Evolutionary conservation across 169 alveolate genomes (phyloP).

Genomic region (Cryptosporidium xiaoi): DNA sequence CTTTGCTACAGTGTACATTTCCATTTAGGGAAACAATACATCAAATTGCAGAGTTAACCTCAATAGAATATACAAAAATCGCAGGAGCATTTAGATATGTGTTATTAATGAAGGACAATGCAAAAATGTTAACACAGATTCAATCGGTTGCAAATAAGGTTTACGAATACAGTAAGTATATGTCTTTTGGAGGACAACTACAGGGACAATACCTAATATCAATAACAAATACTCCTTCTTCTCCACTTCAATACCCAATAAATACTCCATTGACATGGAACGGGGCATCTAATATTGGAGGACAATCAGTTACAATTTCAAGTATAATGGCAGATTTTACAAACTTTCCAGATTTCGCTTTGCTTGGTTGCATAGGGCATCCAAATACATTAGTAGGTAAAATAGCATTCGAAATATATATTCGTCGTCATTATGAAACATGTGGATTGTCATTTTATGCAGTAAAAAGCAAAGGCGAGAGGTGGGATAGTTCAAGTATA

Average conservation of each 20-base stretch:
- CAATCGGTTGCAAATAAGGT: constrained; percentile 43
- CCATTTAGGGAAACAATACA: constrained; percentile 58
- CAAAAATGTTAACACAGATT: constrained; percentile 18
- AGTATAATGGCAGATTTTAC: constrained; percentile 46
- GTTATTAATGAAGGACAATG: constrained; percentile 55
- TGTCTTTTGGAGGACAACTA: constrained; percentile 2
- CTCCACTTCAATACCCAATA: constrained; percentile 39
- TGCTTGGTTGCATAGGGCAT: constrained; percentile 47
- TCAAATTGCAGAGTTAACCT: constrained; percentile 55
- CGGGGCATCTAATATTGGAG: background rate
- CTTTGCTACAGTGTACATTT: constrained; percentile 50
- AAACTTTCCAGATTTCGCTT: constrained; percentile 58
- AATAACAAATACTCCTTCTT: constrained; percentile 56
- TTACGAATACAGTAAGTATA: constrained; percentile 9
- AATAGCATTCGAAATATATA: constrained; percentile 58
- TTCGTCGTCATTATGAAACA: constrained; percentile 65
- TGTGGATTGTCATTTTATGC: constrained; percentile 67
- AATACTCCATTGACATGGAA: constrained; percentile 53
- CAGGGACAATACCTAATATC: constrained; percentile 43
- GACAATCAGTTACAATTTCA: constrained; percentile 2
- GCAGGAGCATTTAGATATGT: constrained; percentile 63
- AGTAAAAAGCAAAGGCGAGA: constrained; percentile 34
- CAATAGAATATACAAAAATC: constrained; percentile 39
- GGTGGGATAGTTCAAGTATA: constrained; percentile 35
- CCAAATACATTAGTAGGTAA: constrained; percentile 35